Conservation (phyloP, 2,329 filamentous ascomycete species). For the Epichloe scottii region DNA sequence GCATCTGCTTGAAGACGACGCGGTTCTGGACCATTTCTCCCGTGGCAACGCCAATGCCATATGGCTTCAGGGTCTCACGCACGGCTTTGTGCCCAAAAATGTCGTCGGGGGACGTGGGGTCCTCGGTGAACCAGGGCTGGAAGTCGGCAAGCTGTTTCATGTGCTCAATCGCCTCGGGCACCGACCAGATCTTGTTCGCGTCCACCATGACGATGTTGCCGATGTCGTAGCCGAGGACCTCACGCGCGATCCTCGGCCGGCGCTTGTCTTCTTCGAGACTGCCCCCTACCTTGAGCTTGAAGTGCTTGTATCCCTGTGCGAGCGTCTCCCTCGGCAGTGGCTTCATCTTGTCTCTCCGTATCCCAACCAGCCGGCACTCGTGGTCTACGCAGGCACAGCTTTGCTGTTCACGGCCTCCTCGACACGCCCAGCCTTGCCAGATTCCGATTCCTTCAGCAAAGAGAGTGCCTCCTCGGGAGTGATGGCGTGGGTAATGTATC, state of each 20-base stretch:
- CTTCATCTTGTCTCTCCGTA: constrained; percentile 82
- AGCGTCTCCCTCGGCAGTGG: constrained; percentile 61
- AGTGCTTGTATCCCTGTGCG: constrained; percentile 65
- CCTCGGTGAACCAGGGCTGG: constrained; percentile 92
- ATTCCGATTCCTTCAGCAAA: constrained; percentile 53
- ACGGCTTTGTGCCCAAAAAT: constrained; percentile 80
- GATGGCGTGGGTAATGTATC: constrained; percentile 88
- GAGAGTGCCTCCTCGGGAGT: constrained; percentile 71
- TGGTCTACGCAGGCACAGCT: constrained; percentile 85
- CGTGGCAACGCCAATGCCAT: constrained; percentile 73
- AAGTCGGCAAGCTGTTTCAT: no score
- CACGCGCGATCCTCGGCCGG: constrained; percentile 60
- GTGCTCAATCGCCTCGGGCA: no score
- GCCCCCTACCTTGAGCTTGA: constrained; percentile 82
- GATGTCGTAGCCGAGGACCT: constrained; percentile 70
- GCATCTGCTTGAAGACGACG: constrained; percentile 85
- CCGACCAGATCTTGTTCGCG: no score
- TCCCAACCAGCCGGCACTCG: constrained; percentile 82
- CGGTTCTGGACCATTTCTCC: constrained; percentile 96
- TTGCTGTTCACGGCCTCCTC: constrained; percentile 58
- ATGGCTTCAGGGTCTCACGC: constrained; percentile 62
- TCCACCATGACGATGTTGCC: no score
- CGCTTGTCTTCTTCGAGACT: constrained; percentile 59
- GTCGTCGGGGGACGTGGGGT: constrained; percentile 83
- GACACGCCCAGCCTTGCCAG: constrained; percentile 57